Evolutionary conservation across 225 moss, liverwort and hornwort genomes (phyloP).

Genomic region (Polytrichum formosum): DNA sequence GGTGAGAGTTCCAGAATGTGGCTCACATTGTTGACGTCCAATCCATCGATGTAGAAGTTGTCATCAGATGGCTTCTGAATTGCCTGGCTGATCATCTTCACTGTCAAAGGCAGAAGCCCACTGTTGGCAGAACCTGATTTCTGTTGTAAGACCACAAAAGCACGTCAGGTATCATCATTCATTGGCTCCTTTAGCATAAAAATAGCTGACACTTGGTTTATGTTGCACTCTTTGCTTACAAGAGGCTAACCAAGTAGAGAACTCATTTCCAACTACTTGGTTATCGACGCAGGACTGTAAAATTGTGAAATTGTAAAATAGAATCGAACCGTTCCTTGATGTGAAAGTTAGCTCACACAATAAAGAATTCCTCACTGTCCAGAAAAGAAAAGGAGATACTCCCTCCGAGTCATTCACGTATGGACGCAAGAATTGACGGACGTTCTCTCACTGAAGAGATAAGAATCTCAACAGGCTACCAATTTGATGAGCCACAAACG

Average conservation of each 20-base stretch:
- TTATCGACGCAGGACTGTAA: not conserved
- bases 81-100: conserved; percentile 56
- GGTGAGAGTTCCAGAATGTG: not conserved
- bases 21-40: conserved; percentile 62
- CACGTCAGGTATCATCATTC: not conserved
- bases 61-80: conserved; percentile 54
- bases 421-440: no score
- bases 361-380: no score
- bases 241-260: not conserved
- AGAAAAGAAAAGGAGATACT: no score
- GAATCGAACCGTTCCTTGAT: no score
- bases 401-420: no score
- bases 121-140: conserved; percentile 34
- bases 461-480: no score
- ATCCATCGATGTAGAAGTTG: conserved; percentile 56
- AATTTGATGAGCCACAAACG: no score
- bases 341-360: no score
- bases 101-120: conserved; percentile 54
- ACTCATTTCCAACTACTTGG: not conserved
- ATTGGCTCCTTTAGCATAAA: not conserved
- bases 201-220: no score
- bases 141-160: conserved; percentile 9
- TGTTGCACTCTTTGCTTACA: not conserved
- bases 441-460: no score
- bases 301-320: not conserved